These are phyloP conservation scores for Geosmithia putterillii DNA, from an alignment of 2,329 filamentous ascomycete species.

Conservation along the genomic window DNA sequence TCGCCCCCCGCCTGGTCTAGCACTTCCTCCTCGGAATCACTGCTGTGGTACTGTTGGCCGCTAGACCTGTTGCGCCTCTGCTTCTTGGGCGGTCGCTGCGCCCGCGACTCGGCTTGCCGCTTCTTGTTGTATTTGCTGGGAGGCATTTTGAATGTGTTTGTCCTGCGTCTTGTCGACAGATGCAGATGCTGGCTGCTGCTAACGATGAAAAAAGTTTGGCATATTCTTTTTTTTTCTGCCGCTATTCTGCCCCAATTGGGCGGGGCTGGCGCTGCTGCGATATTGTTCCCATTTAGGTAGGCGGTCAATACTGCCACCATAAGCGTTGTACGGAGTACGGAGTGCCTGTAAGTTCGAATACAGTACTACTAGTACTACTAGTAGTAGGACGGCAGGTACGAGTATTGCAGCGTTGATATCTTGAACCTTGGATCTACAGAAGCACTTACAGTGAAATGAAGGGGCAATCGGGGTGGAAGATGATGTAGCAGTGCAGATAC, in stretches of 20 bases:
- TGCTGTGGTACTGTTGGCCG: conserved; percentile 35
- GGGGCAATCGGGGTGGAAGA: too few relatives aligned
- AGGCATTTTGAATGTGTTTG: conserved; percentile 3
- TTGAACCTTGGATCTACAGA: too few relatives aligned
- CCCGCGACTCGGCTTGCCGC: conserved; percentile 14
- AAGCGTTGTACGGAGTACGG: too few relatives aligned
- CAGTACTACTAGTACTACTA: too few relatives aligned
- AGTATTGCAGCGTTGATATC: too few relatives aligned
- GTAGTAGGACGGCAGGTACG: too few relatives aligned
- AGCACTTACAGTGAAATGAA: too few relatives aligned
- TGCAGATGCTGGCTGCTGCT: neutral
- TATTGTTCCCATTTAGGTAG: neutral
- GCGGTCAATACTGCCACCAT: too few relatives aligned
- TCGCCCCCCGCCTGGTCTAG: conserved; percentile 3
- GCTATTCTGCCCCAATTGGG: conserved; percentile 3
- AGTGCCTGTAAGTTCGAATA: too few relatives aligned
- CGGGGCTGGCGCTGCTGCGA: neutral
- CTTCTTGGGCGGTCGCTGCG: conserved; percentile 35
- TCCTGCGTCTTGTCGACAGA: too few relatives aligned
- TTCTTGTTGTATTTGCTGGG: conserved; percentile 17
- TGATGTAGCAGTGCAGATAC: too few relatives aligned
- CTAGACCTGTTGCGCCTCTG: conserved; percentile 38
- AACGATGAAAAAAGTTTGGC: conserved; percentile 1
- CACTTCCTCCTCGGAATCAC: conserved; percentile 31
- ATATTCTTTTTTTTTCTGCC: neutral